Evolutionary conservation across 1,139 yeast genomes (phyloP).

Genomic region (Diutina rugosa): DNA sequence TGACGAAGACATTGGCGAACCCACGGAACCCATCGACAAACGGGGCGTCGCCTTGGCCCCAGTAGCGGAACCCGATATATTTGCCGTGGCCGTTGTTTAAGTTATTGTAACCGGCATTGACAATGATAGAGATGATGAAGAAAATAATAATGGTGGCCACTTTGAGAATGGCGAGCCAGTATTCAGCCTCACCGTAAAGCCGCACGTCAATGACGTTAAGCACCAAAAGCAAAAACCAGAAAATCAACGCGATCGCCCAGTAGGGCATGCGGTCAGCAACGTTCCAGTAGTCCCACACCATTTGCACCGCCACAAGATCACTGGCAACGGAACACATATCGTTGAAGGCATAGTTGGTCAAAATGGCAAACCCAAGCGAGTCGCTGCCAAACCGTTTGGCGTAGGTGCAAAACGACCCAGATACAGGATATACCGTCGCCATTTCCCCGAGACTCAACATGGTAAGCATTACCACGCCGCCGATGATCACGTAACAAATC

Average conservation of each 20-base stretch:
- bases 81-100: neutral
- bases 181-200: slow-evolving; percentile 68
- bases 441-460: slow-evolving; percentile 82
- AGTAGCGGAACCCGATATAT: slow-evolving; percentile 25
- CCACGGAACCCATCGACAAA: slow-evolving; percentile 28
- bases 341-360: slow-evolving; percentile 64
- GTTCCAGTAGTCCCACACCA: slow-evolving; percentile 45
- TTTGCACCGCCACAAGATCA: slow-evolving; percentile 47
- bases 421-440: slow-evolving; percentile 66
- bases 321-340: slow-evolving; percentile 51
- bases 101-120: neutral
- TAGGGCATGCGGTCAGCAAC: slow-evolving; percentile 17
- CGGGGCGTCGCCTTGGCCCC: slow-evolving; percentile 29
- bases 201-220: slow-evolving; percentile 61
- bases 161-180: slow-evolving; percentile 35
- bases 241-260: neutral
- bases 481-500: slow-evolving; percentile 56
- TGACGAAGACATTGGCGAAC: slow-evolving; percentile 21
- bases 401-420: slow-evolving; percentile 70
- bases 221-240: neutral
- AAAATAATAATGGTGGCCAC: neutral
- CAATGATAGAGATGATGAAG: neutral
- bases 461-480: slow-evolving; percentile 59
- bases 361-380: slow-evolving; percentile 69
- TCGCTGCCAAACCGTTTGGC: slow-evolving; percentile 55